Conservation (phyloP, 2,329 filamentous ascomycete genomes). For the Alternaria sp. region DNA sequence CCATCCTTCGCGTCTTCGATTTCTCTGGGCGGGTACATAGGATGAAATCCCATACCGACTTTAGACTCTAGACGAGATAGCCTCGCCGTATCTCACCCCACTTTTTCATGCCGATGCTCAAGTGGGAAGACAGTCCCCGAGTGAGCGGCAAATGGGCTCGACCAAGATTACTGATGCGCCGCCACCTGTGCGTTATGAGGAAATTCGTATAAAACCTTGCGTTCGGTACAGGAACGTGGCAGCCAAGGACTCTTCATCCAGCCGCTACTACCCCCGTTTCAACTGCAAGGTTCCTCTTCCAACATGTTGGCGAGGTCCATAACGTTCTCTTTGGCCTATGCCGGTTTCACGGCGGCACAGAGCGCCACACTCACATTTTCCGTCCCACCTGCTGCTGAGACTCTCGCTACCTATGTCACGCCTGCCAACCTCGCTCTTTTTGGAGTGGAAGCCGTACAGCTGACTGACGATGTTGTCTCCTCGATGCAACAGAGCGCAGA, state of each 20-base stretch:
- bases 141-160: conserved; percentile 3
- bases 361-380: conserved; percentile 22
- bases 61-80: background rate
- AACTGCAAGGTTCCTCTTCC: background rate
- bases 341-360: conserved; percentile 23
- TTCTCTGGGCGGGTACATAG: background rate
- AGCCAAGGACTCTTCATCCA: background rate
- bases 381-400: conserved; percentile 34
- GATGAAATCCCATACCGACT: background rate
- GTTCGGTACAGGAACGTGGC: conserved; percentile 7
- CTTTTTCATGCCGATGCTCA: background rate
- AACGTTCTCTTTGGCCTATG: conserved; percentile 18
- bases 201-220: conserved; percentile 7
- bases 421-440: conserved; percentile 31
- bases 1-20: conserved; percentile 3
- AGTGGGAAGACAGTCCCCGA: background rate
- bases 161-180: conserved; percentile 2
- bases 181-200: conserved; percentile 2
- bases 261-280: background rate
- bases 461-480: conserved; percentile 33
- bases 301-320: conserved; percentile 26
- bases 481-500: conserved; percentile 22
- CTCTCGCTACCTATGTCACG: conserved; percentile 22
- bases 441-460: conserved; percentile 26
- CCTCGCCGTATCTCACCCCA: background rate